These are phyloP conservation scores for Pseudogymnoascus sp. DNA, from an alignment of 2,329 filamentous ascomycete species.

Conservation along the genomic window DNA sequence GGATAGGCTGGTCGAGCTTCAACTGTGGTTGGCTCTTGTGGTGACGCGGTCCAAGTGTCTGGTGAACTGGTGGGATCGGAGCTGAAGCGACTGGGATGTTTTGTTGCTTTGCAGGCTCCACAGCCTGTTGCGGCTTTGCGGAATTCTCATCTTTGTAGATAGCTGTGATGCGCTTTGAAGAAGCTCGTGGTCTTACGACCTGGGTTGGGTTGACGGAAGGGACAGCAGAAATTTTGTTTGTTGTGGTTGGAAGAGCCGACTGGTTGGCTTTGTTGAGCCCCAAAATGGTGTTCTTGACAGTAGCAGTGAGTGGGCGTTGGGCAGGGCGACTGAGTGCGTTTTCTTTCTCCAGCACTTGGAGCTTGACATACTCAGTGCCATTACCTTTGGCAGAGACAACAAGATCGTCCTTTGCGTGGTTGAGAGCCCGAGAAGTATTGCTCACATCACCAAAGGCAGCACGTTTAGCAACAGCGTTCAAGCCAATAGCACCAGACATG, in stretches of 20 bases:
- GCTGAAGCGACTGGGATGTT: slow-evolving; percentile 23
- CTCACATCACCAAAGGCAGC: slow-evolving; percentile 77
- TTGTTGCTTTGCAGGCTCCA: slow-evolving; percentile 18
- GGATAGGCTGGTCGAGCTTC: slow-evolving; percentile 18
- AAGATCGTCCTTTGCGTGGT: slow-evolving; percentile 47
- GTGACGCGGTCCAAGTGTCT: slow-evolving; percentile 23
- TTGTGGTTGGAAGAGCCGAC: neutral
- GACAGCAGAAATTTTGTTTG: slow-evolving; percentile 12
- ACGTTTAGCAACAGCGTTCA: slow-evolving; percentile 64
- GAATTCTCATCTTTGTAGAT: slow-evolving; percentile 46
- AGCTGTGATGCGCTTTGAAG: slow-evolving; percentile 43
- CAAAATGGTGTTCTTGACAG: slow-evolving; percentile 15
- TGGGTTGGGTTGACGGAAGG: slow-evolving; percentile 9
- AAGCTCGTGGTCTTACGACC: slow-evolving; percentile 27
- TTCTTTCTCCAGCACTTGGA: slow-evolving; percentile 33
- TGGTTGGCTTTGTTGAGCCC: slow-evolving; percentile 8
- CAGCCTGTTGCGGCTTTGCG: slow-evolving; percentile 20
- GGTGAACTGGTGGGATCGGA: slow-evolving; percentile 23
- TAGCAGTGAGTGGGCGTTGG: slow-evolving; percentile 44
- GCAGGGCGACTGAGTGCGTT: slow-evolving; percentile 47
- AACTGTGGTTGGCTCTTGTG: slow-evolving; percentile 26
- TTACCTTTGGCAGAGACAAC: slow-evolving; percentile 39
- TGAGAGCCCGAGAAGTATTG: slow-evolving; percentile 45
- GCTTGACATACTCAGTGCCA: slow-evolving; percentile 23
- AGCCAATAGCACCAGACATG: slow-evolving; percentile 42